Conservation (phyloP, 2,329 filamentous ascomycete species). For the Endoconidiophora polonica region DNA sequence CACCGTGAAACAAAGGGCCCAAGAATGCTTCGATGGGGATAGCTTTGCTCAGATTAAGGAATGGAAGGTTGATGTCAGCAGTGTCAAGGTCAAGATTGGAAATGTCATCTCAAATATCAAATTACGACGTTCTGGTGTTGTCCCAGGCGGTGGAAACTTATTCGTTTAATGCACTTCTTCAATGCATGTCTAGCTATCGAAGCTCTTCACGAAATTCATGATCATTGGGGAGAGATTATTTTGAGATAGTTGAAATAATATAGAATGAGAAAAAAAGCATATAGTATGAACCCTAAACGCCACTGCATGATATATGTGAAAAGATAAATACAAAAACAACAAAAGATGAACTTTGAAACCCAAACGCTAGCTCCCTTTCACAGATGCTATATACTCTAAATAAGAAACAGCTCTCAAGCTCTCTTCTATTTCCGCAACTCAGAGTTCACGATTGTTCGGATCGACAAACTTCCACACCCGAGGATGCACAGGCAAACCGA, state of each 20-base stretch:
- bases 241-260: not conserved
- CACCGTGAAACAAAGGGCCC: constrained; percentile 22
- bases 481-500: constrained; percentile 34
- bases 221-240: not conserved
- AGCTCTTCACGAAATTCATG: not conserved
- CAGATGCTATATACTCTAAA: not conserved
- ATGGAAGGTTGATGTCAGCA: constrained; percentile 37
- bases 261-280: not conserved
- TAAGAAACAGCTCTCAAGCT: too few species aligned
- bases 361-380: too few species aligned
- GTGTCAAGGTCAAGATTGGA: constrained; percentile 59
- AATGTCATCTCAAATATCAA: constrained; percentile 43
- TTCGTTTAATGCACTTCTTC: not conserved
- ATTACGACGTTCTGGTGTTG: constrained; percentile 17
- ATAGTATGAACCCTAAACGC: too few species aligned
- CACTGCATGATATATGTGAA: not conserved
- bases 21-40: constrained; percentile 16
- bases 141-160: not conserved
- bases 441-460: constrained; percentile 34
- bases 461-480: constrained; percentile 30
- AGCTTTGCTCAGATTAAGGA: constrained; percentile 18
- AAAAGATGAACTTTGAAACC: not conserved
- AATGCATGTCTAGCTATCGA: not conserved
- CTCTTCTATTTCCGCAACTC: constrained; percentile 6
- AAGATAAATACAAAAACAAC: not conserved